Evolutionary conservation across 169 alveolate genomes (phyloP), one percentile per base, ranked within the genome.

Genomic region (Plasmodium coatneyi): DNA sequence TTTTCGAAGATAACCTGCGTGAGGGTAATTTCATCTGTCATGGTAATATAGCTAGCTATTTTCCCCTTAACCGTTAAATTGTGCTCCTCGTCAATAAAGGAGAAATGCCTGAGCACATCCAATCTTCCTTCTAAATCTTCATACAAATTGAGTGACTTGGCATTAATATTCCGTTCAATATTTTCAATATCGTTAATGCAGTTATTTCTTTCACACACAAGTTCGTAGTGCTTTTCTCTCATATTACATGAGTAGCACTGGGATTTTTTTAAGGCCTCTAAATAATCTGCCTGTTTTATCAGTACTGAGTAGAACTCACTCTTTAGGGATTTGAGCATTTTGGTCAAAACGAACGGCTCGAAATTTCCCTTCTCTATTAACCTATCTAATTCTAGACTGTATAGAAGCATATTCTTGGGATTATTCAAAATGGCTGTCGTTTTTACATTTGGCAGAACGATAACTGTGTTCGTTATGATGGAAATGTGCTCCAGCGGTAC

Each of bases 21-120:
- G 36, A 97, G 96, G 19, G 98, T 97, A 60, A 97, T 94, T 92
- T 97, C 98, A 81, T 97, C 98, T n/a, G 97, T 95, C 72, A 97
- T 80, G 6, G 97, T 96, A 78, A 97, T 90, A 92, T 96, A 96
- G 41, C 98, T 95, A 36, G 98, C 98, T 81, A 97, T 96, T 82
- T 98, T 94, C 5, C 98, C 98, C 93, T 96, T 97, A 41, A 96
- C 82, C n/a, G 98, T 97, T 34, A 97, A 97, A 80, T 93, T 96
- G n/a, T 95, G 92, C 34, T 96, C 76, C 82, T 93, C 95, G 71
- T 97, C 98, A 74, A 97, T 94, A 80, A 96, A 97, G 36, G 94
- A 97, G 70, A 96, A 92, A 80, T 97, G 98, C 92, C 95, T 95
- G 16, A 97, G 82, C 70, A 97, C 97, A 78, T 97, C 92, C 71